Percentiles rank a stretch among this genome's conserved stretches.
Conservation (phyloP, 2,329 filamentous ascomycete genomes). For the Cladophialophora immunda region DNA sequence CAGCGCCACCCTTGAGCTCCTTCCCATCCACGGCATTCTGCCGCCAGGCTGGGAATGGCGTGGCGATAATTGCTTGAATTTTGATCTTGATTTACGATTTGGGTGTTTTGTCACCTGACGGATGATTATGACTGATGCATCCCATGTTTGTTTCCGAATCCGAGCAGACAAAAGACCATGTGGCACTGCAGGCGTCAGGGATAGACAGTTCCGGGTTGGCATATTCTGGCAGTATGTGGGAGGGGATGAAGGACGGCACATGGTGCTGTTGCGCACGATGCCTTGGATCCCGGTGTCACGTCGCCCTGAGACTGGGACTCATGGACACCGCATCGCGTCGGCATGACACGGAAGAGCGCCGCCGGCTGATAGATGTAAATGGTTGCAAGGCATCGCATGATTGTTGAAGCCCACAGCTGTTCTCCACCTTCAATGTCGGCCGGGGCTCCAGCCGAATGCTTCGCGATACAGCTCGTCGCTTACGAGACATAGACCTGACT, state of each 20-base stretch:
- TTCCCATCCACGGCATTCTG: not conserved
- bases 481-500: not conserved
- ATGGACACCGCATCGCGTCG: not conserved
- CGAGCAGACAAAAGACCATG: conserved; percentile 11
- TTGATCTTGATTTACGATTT: conserved; percentile 5
- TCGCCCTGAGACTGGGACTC: not conserved
- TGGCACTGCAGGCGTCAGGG: conserved; percentile 30
- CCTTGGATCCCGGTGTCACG: not conserved
- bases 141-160: not conserved
- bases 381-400: not conserved
- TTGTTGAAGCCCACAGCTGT: not conserved
- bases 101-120: not conserved
- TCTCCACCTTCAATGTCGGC: not conserved
- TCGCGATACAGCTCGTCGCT: not conserved
- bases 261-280: not conserved
- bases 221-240: not conserved
- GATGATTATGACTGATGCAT: conserved; percentile 12
- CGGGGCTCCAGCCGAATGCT: not conserved
- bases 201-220: conserved; percentile 25
- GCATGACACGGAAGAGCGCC: not conserved
- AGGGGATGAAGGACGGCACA: not conserved
- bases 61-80: not conserved
- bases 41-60: not conserved
- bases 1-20: not conserved
- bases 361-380: not conserved